Conservation (phyloP, 2,329 filamentous ascomycete genomes). For the Phyllosticta paracitricarpa region DNA sequence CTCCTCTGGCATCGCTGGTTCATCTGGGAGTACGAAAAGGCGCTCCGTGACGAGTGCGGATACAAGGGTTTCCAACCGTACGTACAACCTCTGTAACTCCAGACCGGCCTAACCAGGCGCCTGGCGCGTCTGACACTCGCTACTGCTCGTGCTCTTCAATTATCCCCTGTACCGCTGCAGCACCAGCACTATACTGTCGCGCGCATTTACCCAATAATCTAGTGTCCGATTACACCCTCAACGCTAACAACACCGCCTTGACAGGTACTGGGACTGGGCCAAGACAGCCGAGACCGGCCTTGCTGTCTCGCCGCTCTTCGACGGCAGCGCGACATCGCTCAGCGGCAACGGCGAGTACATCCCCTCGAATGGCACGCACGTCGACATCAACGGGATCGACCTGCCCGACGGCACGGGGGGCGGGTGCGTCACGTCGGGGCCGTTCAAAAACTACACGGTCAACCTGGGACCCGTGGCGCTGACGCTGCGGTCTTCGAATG, state of each 20-base stretch:
- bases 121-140: slow-evolving; percentile 36
- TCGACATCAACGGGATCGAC: slow-evolving; percentile 16
- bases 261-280: slow-evolving; percentile 8
- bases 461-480: slow-evolving; percentile 38
- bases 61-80: slow-evolving; percentile 37
- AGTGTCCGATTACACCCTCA: not conserved
- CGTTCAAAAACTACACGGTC: slow-evolving; percentile 38
- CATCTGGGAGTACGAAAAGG: slow-evolving; percentile 33
- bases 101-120: too few relatives aligned
- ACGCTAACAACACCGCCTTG: not conserved
- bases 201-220: not conserved
- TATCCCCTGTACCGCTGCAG: not conserved
- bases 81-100: slow-evolving; percentile 27
- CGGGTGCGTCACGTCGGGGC: slow-evolving; percentile 44
- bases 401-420: slow-evolving; percentile 44
- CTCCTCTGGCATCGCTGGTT: slow-evolving; percentile 34
- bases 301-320: slow-evolving; percentile 41
- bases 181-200: not conserved
- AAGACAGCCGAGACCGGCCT: slow-evolving; percentile 6
- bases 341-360: slow-evolving; percentile 34
- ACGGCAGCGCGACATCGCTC: slow-evolving; percentile 40
- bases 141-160: not conserved
- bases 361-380: slow-evolving; percentile 5
- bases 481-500: slow-evolving; percentile 9
- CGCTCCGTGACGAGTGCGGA: slow-evolving; percentile 32